phyloP scores from a whole-genome alignment of 2,329 filamentous ascomycete species.

The Colletotrichum sp. region DNA sequence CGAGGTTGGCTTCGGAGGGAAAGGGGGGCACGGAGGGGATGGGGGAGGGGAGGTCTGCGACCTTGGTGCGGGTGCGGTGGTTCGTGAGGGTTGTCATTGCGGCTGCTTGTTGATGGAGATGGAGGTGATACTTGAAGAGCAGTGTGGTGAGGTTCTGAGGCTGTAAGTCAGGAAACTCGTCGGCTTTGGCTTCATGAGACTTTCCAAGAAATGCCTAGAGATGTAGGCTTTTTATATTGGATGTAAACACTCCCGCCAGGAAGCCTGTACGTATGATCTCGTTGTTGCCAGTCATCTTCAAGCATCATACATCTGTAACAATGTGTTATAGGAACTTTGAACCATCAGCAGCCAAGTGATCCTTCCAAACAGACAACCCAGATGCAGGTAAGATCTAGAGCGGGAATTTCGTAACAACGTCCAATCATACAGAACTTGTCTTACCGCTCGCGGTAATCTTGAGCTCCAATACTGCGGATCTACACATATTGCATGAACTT shows the following conservation, averaged over 20 bases:
- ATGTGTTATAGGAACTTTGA: background rate
- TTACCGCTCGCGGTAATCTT: background rate
- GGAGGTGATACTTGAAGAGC: background rate
- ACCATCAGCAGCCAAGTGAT: background rate
- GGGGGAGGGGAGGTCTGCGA: background rate
- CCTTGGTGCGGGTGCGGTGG: background rate
- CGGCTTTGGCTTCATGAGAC: background rate
- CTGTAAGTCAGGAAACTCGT: background rate
- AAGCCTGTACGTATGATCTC: background rate
- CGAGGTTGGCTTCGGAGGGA: background rate
- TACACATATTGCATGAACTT: accelerated
- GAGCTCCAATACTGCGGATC: accelerated
- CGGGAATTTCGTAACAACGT: background rate
- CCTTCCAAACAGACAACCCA: background rate
- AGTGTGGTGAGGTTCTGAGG: background rate
- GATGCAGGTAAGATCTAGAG: background rate
- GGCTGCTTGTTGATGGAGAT: background rate
- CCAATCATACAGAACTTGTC: accelerated
- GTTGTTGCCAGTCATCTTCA: background rate
- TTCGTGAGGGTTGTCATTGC: background rate
- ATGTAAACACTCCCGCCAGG: background rate
- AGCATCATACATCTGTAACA: background rate
- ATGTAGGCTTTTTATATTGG: background rate
- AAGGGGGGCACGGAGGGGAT: slow-evolving; percentile 5
- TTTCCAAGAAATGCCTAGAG: background rate